Evolutionary conservation across 495 filamentous ascomycete species (phyloP).

Genomic region (Neurospora tetraspora): DNA sequence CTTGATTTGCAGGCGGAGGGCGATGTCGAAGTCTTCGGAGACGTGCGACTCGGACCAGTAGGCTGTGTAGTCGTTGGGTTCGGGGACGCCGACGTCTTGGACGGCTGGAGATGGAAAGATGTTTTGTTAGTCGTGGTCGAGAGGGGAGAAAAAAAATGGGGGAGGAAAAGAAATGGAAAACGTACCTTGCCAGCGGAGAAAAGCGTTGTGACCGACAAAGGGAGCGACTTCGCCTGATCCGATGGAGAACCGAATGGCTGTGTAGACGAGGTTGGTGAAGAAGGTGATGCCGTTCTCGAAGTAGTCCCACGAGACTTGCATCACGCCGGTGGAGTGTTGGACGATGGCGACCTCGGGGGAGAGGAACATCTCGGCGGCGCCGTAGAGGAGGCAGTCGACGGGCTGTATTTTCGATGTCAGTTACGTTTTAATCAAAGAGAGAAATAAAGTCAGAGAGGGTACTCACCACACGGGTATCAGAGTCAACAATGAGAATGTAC

Average conservation of each 20-base stretch:
- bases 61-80: constrained; percentile 53
- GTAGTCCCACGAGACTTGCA: constrained; percentile 64
- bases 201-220: constrained; percentile 63
- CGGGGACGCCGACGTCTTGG: constrained; percentile 55
- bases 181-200: constrained; percentile 49
- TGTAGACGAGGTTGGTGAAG: constrained; percentile 71
- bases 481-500: constrained; percentile 64
- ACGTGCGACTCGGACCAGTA: constrained; percentile 72
- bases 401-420: constrained; percentile 13
- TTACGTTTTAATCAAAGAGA: not conserved
- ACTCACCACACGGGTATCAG: constrained; percentile 53
- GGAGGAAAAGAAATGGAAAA: not conserved
- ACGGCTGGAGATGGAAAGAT: constrained; percentile 35
- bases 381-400: constrained; percentile 58
- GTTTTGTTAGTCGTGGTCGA: not conserved
- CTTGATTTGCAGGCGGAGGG: constrained; percentile 55
- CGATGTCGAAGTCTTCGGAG: constrained; percentile 75
- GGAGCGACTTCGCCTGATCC: constrained; percentile 68
- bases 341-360: constrained; percentile 57
- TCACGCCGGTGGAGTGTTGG: constrained; percentile 26
- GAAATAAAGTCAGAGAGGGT: not conserved
- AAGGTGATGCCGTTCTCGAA: constrained; percentile 66
- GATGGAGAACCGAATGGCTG: constrained; percentile 59
- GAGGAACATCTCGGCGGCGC: constrained; percentile 61
- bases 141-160: not conserved